Base-by-base conservation (phyloP, 78 protist species). In the Monocercomonoides exilis region DNA sequence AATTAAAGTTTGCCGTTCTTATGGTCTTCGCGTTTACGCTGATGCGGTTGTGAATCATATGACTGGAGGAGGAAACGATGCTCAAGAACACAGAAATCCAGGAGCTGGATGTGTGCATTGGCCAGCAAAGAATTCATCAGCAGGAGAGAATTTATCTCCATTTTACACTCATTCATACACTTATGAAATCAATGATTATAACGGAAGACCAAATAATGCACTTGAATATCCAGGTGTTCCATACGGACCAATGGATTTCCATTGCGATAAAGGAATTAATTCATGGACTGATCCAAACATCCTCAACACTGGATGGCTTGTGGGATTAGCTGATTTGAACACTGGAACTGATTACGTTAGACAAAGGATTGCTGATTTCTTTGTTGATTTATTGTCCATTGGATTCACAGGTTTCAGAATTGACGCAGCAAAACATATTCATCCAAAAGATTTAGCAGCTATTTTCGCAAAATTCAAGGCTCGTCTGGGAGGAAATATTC, bases 21-120 rank as follows among this genome's bases (percentile, higher is more conserved):
- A 42, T 3, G 91, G 91, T 44, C 92, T 92, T 33, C 80, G 94
- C 5, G 80, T 90, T 45, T 90, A 88, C 45, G 88, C 89, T 54
- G 95, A 93, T 43, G 92, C 94, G n/a, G 92, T 93, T 41, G 4
- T 93, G 77, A 91, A 93, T 46, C 95, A 93, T 88, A 89, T 92
- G 92, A 44, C 86, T 6, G 95, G 95, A 1, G 0, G 87, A 36
- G 95, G 95, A 1, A 93, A 93, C 42, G 95, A 93, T 43, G 64
- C 64, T 41, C 11, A 54, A 11, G 81, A 87, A 43, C 89, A 0
- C 70, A 34, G 92, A 21, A 79, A 90, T 45, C 41, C 77, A 32
- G 32, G 45, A 41, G 87, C 85, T 36, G 90, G 89, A 43, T 90
- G 92, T 5, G 87, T 42, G 21, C 4, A 0, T n/a, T 92, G 92